A percentile compares a stretch with the other conserved stretches of the same genome.
Evolutionary conservation across 768 basidiomycete genomes (phyloP).

Genomic region (Pisolithus orientalis): DNA sequence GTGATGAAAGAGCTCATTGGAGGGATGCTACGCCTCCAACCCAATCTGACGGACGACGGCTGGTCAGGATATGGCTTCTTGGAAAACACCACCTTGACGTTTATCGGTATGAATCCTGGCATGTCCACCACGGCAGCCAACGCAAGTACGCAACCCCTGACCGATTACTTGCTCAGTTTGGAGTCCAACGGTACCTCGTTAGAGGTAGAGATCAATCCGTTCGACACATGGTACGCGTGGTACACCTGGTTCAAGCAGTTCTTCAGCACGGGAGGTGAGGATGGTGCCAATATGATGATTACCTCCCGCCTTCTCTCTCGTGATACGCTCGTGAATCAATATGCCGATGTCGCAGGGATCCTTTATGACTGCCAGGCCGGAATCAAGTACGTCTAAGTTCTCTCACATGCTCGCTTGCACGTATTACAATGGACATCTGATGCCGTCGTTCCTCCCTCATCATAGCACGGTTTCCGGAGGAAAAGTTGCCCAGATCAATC

Average conservation of each 20-base stretch:
- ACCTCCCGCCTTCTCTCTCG: background rate
- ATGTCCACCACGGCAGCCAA: slow-evolving; percentile 29
- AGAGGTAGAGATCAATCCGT: slow-evolving; percentile 18
- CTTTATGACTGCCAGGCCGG: background rate
- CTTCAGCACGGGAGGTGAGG: background rate
- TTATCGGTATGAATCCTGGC: slow-evolving; percentile 29
- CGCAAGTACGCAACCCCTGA: slow-evolving; percentile 20
- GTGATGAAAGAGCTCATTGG: slow-evolving; percentile 10
- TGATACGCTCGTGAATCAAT: slow-evolving; percentile 19
- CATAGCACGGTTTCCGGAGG: slow-evolving; percentile 4
- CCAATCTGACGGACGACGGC: slow-evolving; percentile 32
- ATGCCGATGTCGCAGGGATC: slow-evolving; percentile 17
- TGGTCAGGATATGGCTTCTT: slow-evolving; percentile 35
- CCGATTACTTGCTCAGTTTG: background rate
- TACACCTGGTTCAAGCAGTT: slow-evolving; percentile 21
- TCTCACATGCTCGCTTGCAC: background rate
- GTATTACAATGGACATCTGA: background rate
- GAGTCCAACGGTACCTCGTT: background rate
- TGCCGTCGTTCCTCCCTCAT: background rate
- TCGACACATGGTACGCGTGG: slow-evolving; percentile 21
- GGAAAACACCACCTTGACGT: background rate
- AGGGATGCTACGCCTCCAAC: slow-evolving; percentile 25
- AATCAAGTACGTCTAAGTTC: slow-evolving; percentile 9
- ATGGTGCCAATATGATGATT: too few relatives aligned
- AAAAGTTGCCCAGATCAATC: slow-evolving; percentile 24